Conservation (phyloP, 2,329 filamentous ascomycete genomes). For the Rhexocercosporidium sp. region DNA sequence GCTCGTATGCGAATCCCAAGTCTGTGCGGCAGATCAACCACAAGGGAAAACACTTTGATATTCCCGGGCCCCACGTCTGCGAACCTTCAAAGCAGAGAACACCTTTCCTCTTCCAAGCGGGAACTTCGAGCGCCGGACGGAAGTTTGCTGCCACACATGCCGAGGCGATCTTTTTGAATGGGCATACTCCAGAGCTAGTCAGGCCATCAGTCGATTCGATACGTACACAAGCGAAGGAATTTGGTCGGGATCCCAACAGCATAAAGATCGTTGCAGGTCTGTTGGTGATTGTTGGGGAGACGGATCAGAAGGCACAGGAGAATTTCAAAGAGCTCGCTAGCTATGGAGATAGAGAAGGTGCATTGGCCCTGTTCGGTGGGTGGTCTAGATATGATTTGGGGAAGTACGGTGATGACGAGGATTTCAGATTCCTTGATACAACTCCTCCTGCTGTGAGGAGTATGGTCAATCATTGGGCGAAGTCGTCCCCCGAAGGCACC, state of each 20-base stretch:
- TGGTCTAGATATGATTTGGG: constrained; percentile 74
- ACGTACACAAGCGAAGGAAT: constrained; percentile 42
- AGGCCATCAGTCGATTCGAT: constrained; percentile 66
- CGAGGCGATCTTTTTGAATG: constrained; percentile 73
- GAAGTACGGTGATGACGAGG: constrained; percentile 66
- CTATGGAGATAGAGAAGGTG: constrained; percentile 69
- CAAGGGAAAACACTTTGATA: constrained; percentile 64
- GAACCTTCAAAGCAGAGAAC: constrained; percentile 47
- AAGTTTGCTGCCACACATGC: constrained; percentile 72
- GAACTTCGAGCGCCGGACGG: constrained; percentile 69
- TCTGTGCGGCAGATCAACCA: constrained; percentile 71
- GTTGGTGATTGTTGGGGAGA: constrained; percentile 67
- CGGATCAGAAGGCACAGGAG: constrained; percentile 67
- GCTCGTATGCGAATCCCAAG: constrained; percentile 62
- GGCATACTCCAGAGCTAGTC: constrained; percentile 66
- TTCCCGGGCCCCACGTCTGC: constrained; percentile 69
- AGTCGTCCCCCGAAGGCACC: constrained; percentile 40
- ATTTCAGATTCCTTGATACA: constrained; percentile 59
- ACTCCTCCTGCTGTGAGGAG: constrained; percentile 50
- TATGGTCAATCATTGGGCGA: constrained; percentile 56
- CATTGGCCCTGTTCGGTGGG: constrained; percentile 72
- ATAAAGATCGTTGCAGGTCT: constrained; percentile 63
- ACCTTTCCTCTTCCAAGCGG: constrained; percentile 61
- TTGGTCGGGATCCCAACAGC: constrained; percentile 60
- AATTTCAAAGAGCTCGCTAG: constrained; percentile 67